Evolutionary conservation across 108 stramenopile species (phyloP), one percentile per base, ranked within the genome.

Genomic region (Chaetoceros muelleri): DNA sequence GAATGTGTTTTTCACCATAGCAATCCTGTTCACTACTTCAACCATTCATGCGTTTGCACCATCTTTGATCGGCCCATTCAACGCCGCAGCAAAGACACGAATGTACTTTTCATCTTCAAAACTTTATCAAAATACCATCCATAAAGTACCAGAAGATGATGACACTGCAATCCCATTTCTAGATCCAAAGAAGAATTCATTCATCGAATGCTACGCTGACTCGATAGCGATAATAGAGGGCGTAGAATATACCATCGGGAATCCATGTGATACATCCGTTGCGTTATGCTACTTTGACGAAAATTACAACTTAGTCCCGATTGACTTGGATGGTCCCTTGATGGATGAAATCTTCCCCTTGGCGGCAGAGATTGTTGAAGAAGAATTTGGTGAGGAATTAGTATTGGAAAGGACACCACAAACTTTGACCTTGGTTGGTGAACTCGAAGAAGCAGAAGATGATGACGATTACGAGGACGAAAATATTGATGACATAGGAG

Each of bases 321-420:
- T 93, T 34, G 85, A 89, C 60, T 54, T 88, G 24, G 72, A 81
- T 40, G 85, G 85, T 63, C 57, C 71, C 18, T 53, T 84, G 48
- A 87, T 93, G 85, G 80, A 93, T 53, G 85, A 87, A 21, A 66
- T 93, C 56, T 88, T 85, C 52, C 81, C 85, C 0, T 65, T 93
- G 57, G 91, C 87, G 8, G 85, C 83, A 54, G 68, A 66, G 26
- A 85, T 89, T 53, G 80, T 93, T 22, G 73, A 63, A 48, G 91
- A 89, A 65, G 87, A 89, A 65, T 93, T 87, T 70, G 87, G 84
- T n/a, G 91, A 89, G 60, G 87, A 89, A 55, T 60, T 89, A 24
- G 67, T 58, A 0, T 61, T 93, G 53, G 79, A 87, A 62, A 71
- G 85, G 44, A 87, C 91, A 24, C 83, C 86, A 22, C 86, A 88